These are phyloP conservation scores for Tranzscheliella williamsii DNA, from an alignment of 1,284 basidiomycete genomes.

Conservation along the genomic window DNA sequence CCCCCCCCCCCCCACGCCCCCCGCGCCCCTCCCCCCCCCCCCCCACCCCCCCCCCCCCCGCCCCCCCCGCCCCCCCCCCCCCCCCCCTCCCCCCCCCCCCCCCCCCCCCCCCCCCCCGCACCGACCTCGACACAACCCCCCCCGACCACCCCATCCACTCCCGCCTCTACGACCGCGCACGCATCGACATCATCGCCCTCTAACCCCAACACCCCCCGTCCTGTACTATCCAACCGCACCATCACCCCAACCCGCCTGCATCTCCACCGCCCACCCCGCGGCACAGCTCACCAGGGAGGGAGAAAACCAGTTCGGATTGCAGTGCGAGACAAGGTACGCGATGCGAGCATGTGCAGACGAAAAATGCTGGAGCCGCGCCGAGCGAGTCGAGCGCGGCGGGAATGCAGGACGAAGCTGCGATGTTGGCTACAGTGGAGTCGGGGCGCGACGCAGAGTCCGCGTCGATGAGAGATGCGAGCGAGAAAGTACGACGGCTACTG, in stretches of 20 bases:
- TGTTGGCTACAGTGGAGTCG: too few species aligned
- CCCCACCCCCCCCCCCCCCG: constrained; percentile 67
- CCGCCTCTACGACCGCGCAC: constrained; percentile 20
- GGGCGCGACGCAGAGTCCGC: too few species aligned
- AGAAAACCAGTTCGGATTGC: too few species aligned
- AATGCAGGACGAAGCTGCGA: too few species aligned
- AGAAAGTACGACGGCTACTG: too few species aligned
- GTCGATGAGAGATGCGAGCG: too few species aligned
- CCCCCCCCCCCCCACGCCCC: too few species aligned
- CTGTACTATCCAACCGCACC: too few species aligned
- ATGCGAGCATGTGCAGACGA: background rate
- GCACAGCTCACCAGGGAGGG: too few species aligned
- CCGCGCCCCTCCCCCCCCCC: too few species aligned
- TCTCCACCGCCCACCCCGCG: background rate
- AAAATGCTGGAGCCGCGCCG: background rate
- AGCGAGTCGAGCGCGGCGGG: too few species aligned
- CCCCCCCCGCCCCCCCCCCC: background rate
- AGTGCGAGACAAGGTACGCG: background rate
- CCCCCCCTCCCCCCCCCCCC: constrained; percentile 7
- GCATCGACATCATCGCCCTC: constrained; percentile 37
- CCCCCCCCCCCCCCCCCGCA: constrained; percentile 12
- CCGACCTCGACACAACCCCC: background rate
- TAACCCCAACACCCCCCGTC: background rate
- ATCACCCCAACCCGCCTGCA: background rate
- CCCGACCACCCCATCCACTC: constrained; percentile 9